phyloP scores from a whole-genome alignment of 495 filamentous ascomycete genomes.

The Parmelia sp. region DNA sequence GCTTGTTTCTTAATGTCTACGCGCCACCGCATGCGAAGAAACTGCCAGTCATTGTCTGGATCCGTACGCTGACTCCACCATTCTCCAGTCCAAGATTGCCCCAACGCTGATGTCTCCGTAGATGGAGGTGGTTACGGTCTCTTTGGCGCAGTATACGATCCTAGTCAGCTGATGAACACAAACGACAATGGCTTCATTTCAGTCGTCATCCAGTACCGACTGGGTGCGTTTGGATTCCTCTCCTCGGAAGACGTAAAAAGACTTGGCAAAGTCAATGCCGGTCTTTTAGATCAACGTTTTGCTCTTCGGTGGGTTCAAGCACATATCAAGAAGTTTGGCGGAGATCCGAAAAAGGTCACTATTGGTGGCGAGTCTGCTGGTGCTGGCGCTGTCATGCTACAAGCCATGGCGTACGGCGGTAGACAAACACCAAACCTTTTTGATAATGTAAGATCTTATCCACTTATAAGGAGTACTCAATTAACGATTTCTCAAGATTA shows the following conservation, averaged over 20 bases:
- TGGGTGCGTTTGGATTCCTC: constrained; percentile 47
- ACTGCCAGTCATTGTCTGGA: constrained; percentile 25
- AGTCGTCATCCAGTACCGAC: constrained; percentile 44
- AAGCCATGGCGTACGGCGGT: constrained; percentile 45
- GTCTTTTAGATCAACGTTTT: constrained; percentile 34
- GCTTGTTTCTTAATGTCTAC: constrained; percentile 43
- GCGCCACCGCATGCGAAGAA: constrained; percentile 34
- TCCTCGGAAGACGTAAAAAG: constrained; percentile 36
- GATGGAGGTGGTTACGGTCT: constrained; percentile 45
- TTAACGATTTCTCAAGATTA: constrained; percentile 30
- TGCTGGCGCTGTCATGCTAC: constrained; percentile 43
- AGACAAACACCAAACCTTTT: constrained; percentile 25
- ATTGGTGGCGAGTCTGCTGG: constrained; percentile 39
- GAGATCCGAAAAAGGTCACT: constrained; percentile 37
- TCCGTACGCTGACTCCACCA: constrained; percentile 1
- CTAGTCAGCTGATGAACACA: constrained; percentile 39
- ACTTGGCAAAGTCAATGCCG: constrained; percentile 34
- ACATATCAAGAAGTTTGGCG: constrained; percentile 37
- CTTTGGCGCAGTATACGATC: constrained; percentile 35
- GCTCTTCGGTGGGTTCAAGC: constrained; percentile 33
- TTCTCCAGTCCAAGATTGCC: neutral
- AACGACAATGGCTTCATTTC: constrained; percentile 42
- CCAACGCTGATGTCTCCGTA: neutral
- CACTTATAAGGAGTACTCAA: too few species aligned
- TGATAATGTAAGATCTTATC: neutral